Evolutionary conservation across 768 basidiomycete genomes (phyloP).

Genomic region (Lentinula edodes): DNA sequence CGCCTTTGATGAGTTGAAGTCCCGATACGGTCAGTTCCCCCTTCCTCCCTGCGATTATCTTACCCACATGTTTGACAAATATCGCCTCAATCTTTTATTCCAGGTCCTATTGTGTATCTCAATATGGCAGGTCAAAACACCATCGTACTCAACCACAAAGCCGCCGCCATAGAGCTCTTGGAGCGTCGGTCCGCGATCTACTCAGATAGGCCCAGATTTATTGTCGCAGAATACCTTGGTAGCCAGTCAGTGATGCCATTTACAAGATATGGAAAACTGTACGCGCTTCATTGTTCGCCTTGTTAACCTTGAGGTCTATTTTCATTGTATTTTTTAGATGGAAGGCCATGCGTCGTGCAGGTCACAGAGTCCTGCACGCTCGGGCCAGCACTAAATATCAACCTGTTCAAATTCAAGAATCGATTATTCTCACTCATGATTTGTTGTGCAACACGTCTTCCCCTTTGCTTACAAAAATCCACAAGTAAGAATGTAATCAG

Average conservation of each 20-base stretch:
- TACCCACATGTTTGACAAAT: neutral
- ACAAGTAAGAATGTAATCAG: neutral
- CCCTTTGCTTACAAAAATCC: neutral
- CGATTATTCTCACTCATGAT: neutral
- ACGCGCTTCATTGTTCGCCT: neutral
- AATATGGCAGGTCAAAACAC: conserved; percentile 1
- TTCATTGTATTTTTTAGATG: neutral
- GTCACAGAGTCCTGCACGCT: neutral
- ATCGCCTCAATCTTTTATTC: too few species aligned
- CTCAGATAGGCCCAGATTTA: neutral
- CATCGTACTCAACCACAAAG: conserved; percentile 3
- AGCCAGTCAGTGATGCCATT: neutral
- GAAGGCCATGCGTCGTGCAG: conserved; percentile 3
- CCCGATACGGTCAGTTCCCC: neutral
- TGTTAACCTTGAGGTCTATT: neutral
- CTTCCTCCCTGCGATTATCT: neutral
- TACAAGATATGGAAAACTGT: conserved; percentile 1
- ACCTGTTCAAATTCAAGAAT: neutral
- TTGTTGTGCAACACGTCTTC: neutral
- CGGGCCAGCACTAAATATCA: neutral
- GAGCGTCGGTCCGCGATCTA: conserved; percentile 1
- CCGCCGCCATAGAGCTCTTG: neutral
- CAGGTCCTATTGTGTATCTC: neutral
- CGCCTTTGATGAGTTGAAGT: neutral
- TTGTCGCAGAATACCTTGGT: conserved; percentile 1